Evolutionary conservation across 1,284 basidiomycete genomes (phyloP).

Genomic region (Ustilago loliicola): DNA sequence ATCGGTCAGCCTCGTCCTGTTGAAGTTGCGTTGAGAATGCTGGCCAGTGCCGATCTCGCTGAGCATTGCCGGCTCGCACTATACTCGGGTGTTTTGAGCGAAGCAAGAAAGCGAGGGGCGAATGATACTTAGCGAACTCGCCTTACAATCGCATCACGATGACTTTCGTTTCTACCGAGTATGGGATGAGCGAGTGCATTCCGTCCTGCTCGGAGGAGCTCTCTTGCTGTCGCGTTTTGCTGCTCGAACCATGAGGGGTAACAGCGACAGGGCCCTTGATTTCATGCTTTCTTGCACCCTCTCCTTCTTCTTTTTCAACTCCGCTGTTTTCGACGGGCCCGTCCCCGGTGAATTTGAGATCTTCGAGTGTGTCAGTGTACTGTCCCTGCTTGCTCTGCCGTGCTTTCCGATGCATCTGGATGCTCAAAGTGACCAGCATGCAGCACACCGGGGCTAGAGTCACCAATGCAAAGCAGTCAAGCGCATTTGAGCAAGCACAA

Average conservation of each 20-base stretch:
- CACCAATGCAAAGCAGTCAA: not conserved
- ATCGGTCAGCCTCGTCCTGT: too few species aligned
- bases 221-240: not conserved
- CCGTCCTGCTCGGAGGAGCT: not conserved
- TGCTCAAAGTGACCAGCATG: too few species aligned
- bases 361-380: not conserved
- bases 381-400: not conserved
- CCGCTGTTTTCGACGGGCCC: not conserved
- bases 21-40: too few species aligned
- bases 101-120: not conserved
- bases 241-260: not conserved
- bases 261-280: not conserved
- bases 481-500: not conserved
- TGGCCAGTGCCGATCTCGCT: too few species aligned
- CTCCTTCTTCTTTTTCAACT: not conserved
- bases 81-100: not conserved
- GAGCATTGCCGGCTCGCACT: not conserved
- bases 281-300: not conserved
- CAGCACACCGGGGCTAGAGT: too few species aligned
- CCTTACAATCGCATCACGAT: not conserved
- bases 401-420: not conserved
- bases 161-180: too few species aligned
- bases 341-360: not conserved
- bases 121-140: not conserved
- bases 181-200: not conserved